These are phyloP conservation scores for Myriosclerotinia curreyana DNA, from an alignment of 2,329 filamentous ascomycete species.

Conservation along the genomic window DNA sequence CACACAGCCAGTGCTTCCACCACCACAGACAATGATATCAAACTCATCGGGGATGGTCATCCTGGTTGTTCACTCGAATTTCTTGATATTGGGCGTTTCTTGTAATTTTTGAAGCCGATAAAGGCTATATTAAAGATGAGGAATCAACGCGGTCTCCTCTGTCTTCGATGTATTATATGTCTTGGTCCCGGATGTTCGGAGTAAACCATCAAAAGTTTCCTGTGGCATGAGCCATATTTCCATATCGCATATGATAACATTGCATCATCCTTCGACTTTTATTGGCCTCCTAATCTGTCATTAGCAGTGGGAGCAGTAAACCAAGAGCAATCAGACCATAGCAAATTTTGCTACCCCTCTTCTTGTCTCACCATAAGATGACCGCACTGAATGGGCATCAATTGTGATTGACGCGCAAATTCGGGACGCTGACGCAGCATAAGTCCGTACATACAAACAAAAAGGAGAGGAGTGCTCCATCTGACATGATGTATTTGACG, in stretches of 20 bases:
- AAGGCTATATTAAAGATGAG: not conserved
- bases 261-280: not conserved
- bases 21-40: conserved; percentile 51
- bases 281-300: not conserved
- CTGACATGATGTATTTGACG: not conserved
- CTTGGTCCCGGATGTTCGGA: not conserved
- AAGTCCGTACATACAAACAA: not conserved
- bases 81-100: not conserved
- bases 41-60: conserved; percentile 43
- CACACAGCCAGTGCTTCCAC: conserved; percentile 49
- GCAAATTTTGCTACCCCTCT: conserved; percentile 16
- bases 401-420: conserved; percentile 15
- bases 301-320: not conserved
- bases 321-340: not conserved
- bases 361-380: conserved; percentile 1
- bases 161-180: not conserved
- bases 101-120: not conserved
- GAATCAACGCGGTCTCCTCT: not conserved
- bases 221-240: conserved; percentile 6
- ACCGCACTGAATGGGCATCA: not conserved
- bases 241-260: not conserved
- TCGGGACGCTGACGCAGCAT: not conserved
- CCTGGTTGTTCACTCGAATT: not conserved
- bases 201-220: not conserved
- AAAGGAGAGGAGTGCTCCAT: not conserved